phyloP scores from a whole-genome alignment of 1,139 yeast genomes.

The Geotrichum restrictum region DNA sequence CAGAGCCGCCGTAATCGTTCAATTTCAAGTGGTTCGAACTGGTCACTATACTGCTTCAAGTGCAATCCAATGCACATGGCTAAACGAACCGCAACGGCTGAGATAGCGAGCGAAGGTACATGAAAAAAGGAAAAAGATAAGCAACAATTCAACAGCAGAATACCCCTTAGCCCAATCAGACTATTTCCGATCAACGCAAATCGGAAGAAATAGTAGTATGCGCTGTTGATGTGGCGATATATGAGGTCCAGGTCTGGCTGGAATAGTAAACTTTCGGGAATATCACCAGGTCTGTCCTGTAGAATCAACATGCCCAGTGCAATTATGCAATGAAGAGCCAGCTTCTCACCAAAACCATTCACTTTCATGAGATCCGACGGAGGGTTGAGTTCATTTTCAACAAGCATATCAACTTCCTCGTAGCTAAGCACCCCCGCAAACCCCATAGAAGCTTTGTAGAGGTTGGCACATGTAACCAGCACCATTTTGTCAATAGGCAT shows the following conservation, averaged over 20 bases:
- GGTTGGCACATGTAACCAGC: not conserved
- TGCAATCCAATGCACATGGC: slow-evolving; percentile 68
- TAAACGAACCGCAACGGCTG: slow-evolving; percentile 52
- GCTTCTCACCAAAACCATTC: slow-evolving; percentile 29
- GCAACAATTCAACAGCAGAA: slow-evolving; percentile 25
- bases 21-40: slow-evolving; percentile 42
- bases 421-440: slow-evolving; percentile 18
- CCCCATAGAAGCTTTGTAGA: not conserved
- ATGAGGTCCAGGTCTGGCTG: not conserved
- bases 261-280: not conserved
- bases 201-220: slow-evolving; percentile 27
- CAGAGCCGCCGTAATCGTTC: slow-evolving; percentile 46
- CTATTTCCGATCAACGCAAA: slow-evolving; percentile 25
- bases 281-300: not conserved
- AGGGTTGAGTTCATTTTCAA: slow-evolving; percentile 23
- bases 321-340: slow-evolving; percentile 27
- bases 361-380: not conserved
- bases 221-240: slow-evolving; percentile 16
- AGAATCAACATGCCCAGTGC: slow-evolving; percentile 19
- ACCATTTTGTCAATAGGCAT: not conserved
- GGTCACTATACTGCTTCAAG: slow-evolving; percentile 48
- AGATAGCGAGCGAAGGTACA: slow-evolving; percentile 45
- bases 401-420: slow-evolving; percentile 26
- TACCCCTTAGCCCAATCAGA: slow-evolving; percentile 26
- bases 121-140: slow-evolving; percentile 35